Percentiles rank a stretch among this genome's conserved stretches.
These are phyloP conservation scores for Adiantum capillusveneris DNA, from an alignment of 75 land plant species.

Conservation along the genomic window DNA sequence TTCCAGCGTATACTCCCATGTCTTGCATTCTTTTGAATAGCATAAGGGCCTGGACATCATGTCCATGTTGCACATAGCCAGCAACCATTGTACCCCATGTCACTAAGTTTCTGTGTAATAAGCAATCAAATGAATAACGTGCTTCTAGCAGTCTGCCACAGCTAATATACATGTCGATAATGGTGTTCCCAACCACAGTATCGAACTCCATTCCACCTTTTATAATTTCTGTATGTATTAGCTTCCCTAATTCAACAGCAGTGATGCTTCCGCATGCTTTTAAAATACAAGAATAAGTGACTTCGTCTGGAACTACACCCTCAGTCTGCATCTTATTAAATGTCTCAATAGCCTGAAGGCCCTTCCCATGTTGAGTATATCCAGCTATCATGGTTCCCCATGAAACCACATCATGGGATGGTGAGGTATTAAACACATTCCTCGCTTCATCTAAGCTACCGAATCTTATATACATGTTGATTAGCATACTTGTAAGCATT, in stretches of 20 bases:
- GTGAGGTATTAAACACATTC: slow-evolving; percentile 27
- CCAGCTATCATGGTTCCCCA: slow-evolving; percentile 35
- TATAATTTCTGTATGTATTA: slow-evolving; percentile 15
- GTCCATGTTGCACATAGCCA: slow-evolving; percentile 7
- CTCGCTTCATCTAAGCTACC: slow-evolving; percentile 24
- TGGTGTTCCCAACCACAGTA: not conserved
- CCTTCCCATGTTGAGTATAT: slow-evolving; percentile 21
- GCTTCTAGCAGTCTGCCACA: not conserved
- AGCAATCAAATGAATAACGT: not conserved
- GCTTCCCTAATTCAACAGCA: slow-evolving; percentile 17
- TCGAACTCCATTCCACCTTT: not conserved
- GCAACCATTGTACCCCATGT: slow-evolving; percentile 8
- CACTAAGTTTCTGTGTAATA: not conserved
- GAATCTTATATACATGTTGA: slow-evolving; percentile 13
- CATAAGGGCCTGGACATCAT: not conserved
- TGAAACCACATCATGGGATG: slow-evolving; percentile 28
- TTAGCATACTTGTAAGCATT: slow-evolving; percentile 31
- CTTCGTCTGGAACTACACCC: slow-evolving; percentile 41
- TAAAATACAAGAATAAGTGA: slow-evolving; percentile 25
- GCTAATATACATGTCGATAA: slow-evolving; percentile 2
- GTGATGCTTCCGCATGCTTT: slow-evolving; percentile 36
- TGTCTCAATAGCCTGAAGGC: slow-evolving; percentile 31
- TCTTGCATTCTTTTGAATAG: slow-evolving; percentile 4
- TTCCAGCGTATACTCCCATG: not conserved
- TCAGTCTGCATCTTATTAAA: slow-evolving; percentile 43